phyloP scores from a whole-genome alignment of 345 rosid genomes.

The Kernera saxatilis region DNA sequence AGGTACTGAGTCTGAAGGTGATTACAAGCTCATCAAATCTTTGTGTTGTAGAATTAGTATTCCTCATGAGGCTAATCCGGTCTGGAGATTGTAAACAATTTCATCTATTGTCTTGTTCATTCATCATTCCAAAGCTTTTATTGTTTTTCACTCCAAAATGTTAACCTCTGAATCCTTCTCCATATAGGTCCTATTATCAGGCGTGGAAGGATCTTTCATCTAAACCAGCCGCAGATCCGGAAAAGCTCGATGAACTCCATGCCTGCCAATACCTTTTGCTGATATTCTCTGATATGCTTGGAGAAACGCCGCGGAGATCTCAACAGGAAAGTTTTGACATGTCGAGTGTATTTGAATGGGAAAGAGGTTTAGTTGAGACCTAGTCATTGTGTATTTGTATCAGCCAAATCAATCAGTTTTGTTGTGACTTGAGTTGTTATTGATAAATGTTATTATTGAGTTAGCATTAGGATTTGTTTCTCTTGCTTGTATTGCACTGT shows the following conservation, averaged over 20 bases:
- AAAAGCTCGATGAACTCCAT: slow-evolving; percentile 51
- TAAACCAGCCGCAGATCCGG: slow-evolving; percentile 30
- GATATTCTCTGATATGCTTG: slow-evolving; percentile 36
- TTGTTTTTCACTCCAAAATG: neutral
- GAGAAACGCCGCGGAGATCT: slow-evolving; percentile 32
- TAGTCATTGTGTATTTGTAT: neutral
- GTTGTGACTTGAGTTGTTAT: no score
- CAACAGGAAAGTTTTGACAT: slow-evolving; percentile 31
- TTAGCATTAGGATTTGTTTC: no score
- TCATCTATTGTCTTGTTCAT: neutral
- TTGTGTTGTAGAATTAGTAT: slow-evolving; percentile 41
- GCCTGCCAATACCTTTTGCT: slow-evolving; percentile 54
- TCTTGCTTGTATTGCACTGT: no score
- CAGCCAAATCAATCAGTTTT: slow-evolving; percentile 1
- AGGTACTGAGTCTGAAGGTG: no score
- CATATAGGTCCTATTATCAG: slow-evolving; percentile 65
- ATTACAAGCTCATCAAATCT: slow-evolving; percentile 18
- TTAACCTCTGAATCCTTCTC: neutral
- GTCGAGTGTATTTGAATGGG: slow-evolving; percentile 48
- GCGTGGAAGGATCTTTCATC: slow-evolving; percentile 53
- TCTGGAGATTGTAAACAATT: slow-evolving; percentile 72
- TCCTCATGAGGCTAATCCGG: slow-evolving; percentile 61
- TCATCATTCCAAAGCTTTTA: neutral
- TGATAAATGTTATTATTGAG: no score
- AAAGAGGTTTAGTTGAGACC: slow-evolving; percentile 36